Evolutionary conservation across 148 eudicot species (phyloP).

Genomic region (Camellia sinensis): DNA sequence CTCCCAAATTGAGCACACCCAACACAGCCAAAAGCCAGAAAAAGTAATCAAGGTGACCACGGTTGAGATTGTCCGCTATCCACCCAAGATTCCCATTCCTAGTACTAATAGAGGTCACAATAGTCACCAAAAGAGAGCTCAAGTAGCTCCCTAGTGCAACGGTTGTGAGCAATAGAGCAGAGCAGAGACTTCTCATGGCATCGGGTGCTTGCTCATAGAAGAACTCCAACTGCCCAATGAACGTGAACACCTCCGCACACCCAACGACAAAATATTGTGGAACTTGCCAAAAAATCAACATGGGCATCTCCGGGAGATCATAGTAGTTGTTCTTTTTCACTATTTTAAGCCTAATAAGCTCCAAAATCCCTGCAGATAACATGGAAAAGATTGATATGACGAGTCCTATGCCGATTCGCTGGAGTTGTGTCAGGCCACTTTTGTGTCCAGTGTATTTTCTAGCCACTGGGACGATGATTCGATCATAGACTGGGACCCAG

Average conservation of each 20-base stretch:
- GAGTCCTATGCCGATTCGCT: conserved; percentile 74
- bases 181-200: conserved; percentile 69
- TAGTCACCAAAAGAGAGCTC: conserved; percentile 59
- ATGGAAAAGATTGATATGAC: conserved; percentile 66
- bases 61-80: conserved; percentile 69
- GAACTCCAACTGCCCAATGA: conserved; percentile 69
- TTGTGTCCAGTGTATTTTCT: conserved; percentile 54
- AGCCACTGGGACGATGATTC: conserved; percentile 47
- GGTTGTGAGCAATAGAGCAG: conserved; percentile 61
- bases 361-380: conserved; percentile 58
- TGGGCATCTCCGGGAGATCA: conserved; percentile 20
- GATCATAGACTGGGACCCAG: conserved; percentile 71
- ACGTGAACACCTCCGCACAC: conserved; percentile 68
- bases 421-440: conserved; percentile 64
- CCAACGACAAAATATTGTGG: conserved; percentile 75
- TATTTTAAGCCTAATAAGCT: conserved; percentile 37
- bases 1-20: conserved; percentile 59
- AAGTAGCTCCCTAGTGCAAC: conserved; percentile 58
- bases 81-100: conserved; percentile 55
- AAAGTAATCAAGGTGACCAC: conserved; percentile 61
- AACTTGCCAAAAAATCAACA: conserved; percentile 68
- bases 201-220: conserved; percentile 82
- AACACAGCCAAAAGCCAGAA: conserved; percentile 64
- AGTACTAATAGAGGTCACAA: conserved; percentile 51
- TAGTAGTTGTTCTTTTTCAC: conserved; percentile 36